phyloP scores from a whole-genome alignment of 345 rosid species.

The Acer negundo region DNA sequence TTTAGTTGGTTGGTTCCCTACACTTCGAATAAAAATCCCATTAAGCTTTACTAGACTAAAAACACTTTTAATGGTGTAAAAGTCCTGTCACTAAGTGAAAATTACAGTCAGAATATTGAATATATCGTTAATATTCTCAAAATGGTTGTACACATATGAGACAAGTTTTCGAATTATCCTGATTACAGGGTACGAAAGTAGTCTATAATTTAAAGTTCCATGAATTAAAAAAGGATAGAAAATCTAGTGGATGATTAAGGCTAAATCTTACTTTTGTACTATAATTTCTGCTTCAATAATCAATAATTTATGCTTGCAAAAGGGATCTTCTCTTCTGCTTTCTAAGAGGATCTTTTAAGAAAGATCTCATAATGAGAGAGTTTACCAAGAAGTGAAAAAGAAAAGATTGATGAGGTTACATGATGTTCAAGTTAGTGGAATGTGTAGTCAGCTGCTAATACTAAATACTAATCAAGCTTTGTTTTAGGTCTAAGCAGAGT shows the following conservation, averaged over 20 bases:
- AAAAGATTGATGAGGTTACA: conserved; percentile 15
- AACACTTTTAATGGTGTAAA: too few species aligned
- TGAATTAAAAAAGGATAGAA: background rate
- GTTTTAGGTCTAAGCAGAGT: conserved; percentile 29
- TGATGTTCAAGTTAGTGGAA: conserved; percentile 49
- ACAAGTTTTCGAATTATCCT: too few species aligned
- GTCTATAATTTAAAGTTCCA: too few species aligned
- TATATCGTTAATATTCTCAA: too few species aligned
- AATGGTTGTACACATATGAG: too few species aligned
- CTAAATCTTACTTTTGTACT: conserved; percentile 27
- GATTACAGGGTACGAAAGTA: too few species aligned
- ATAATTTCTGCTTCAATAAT: conserved; percentile 10
- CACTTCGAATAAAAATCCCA: conserved; percentile 17
- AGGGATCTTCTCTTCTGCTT: conserved; percentile 27
- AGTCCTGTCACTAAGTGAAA: too few species aligned
- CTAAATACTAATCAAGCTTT: background rate
- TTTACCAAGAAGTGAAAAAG: background rate
- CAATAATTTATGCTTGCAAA: conserved; percentile 10
- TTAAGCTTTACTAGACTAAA: too few species aligned
- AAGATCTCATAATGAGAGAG: conserved; percentile 20
- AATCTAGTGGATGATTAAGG: conserved; percentile 22
- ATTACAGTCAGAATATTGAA: too few species aligned
- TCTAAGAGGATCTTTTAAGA: conserved; percentile 21
- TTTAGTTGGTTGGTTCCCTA: conserved; percentile 22
- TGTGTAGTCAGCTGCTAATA: conserved; percentile 47